phyloP scores from a whole-genome alignment of 371 early-diverging fungal genomes.

The Batrachochytrium dendrobatidis region DNA sequence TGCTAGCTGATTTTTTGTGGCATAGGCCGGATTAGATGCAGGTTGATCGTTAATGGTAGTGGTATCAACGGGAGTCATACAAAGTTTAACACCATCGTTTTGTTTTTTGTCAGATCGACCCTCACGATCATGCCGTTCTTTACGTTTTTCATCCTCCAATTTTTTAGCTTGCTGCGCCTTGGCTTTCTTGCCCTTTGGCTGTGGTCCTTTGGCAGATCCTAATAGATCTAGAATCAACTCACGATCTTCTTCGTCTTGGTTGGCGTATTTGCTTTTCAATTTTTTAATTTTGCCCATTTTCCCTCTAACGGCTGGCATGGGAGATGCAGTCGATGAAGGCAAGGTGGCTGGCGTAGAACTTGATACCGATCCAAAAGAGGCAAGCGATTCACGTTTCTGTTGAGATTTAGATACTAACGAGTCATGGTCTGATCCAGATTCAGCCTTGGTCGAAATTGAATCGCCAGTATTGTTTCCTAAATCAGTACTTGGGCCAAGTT shows the following conservation, averaged over 20 bases:
- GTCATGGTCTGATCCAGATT: not conserved
- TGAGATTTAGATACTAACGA: not conserved
- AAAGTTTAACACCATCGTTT: not conserved
- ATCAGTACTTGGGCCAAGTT: no score
- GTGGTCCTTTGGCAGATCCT: constrained; percentile 58
- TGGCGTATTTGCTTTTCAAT: constrained; percentile 84
- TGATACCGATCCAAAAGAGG: not conserved
- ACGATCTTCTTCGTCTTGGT: constrained; percentile 91
- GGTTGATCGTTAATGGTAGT: not conserved
- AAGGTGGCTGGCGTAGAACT: not conserved
- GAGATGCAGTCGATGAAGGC: constrained; percentile 11
- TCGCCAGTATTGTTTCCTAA: not conserved
- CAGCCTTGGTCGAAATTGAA: not conserved
- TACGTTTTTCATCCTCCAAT: constrained; percentile 1
- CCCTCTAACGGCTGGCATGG: constrained; percentile 62
- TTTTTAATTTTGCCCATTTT: constrained; percentile 83
- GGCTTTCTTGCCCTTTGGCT: constrained; percentile 64
- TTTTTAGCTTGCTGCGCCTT: constrained; percentile 39
- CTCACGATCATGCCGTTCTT: not conserved
- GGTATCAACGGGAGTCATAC: not conserved
- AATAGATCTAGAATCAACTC: constrained; percentile 74
- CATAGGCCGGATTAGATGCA: no score
- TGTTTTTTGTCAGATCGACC: not conserved
- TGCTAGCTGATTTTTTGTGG: no score
- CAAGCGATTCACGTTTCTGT: not conserved